phyloP scores from a whole-genome alignment of 179 eudicot species.

The Silene coronaria region DNA sequence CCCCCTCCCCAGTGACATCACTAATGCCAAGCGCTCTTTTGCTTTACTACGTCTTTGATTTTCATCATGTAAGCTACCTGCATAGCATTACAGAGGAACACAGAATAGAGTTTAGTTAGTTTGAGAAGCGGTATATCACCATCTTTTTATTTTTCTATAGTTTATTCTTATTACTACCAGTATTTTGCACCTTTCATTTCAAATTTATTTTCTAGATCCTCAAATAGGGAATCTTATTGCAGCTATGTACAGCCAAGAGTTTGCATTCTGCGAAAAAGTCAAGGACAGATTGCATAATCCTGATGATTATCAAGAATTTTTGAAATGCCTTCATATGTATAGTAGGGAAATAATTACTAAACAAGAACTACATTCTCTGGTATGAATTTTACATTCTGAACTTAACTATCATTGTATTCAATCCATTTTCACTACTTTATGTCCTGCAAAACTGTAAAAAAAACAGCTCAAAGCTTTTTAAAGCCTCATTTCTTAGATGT shows the following conservation, averaged over 20 bases:
- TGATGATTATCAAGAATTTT: slow-evolving; percentile 81
- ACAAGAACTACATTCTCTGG: slow-evolving; percentile 64
- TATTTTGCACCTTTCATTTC: neutral
- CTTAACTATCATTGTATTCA: neutral
- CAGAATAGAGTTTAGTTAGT: neutral
- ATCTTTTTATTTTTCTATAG: neutral
- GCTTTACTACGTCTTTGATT: neutral
- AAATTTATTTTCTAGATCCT: slow-evolving; percentile 7
- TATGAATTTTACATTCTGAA: slow-evolving; percentile 23
- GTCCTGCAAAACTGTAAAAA: slow-evolving; percentile 1
- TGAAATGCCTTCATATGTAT: slow-evolving; percentile 80
- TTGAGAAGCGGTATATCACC: neutral
- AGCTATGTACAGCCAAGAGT: slow-evolving; percentile 69
- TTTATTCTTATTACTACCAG: neutral
- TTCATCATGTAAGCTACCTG: neutral
- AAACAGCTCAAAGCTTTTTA: neutral
- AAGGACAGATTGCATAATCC: slow-evolving; percentile 61
- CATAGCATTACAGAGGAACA: neutral
- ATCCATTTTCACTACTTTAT: neutral
- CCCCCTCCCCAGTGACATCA: neutral
- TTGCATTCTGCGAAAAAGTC: slow-evolving; percentile 81
- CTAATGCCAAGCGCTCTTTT: neutral
- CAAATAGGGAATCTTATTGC: slow-evolving; percentile 14
- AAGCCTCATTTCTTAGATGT: neutral
- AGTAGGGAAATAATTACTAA: slow-evolving; percentile 76